Evolutionary conservation across 2,329 filamentous ascomycete species (phyloP).

Genomic region (Ophidiomyces ophidiicola): DNA sequence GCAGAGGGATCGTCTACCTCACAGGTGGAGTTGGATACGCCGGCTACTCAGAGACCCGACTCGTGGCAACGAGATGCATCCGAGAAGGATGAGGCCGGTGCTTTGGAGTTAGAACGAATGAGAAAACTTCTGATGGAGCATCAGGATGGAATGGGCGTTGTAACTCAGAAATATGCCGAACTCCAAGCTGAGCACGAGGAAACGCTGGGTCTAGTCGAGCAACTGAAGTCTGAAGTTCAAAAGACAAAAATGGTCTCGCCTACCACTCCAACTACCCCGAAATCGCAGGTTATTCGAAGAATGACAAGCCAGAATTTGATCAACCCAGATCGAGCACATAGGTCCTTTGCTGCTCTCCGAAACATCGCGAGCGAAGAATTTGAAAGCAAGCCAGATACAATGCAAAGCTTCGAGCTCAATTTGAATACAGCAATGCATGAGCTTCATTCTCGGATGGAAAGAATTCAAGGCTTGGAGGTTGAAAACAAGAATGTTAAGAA

Average conservation of each 20-base stretch:
- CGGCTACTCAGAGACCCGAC: constrained; percentile 24
- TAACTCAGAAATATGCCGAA: constrained; percentile 68
- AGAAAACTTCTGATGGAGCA: constrained; percentile 62
- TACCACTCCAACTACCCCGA: constrained; percentile 49
- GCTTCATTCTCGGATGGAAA: constrained; percentile 71
- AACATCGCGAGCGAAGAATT: constrained; percentile 83
- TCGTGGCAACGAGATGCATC: constrained; percentile 19
- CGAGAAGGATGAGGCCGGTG: constrained; percentile 36
- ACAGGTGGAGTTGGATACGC: constrained; percentile 50
- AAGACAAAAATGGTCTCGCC: constrained; percentile 51
- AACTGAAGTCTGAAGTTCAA: constrained; percentile 74
- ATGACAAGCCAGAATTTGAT: constrained; percentile 85
- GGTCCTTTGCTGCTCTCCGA: constrained; percentile 77
- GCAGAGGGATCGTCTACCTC: constrained; percentile 63
- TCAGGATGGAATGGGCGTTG: constrained; percentile 58
- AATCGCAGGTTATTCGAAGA: constrained; percentile 66
- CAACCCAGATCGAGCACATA: constrained; percentile 71
- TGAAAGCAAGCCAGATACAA: constrained; percentile 64
- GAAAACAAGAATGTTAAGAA: constrained; percentile 74
- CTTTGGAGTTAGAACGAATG: constrained; percentile 58
- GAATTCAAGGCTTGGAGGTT: constrained; percentile 77
- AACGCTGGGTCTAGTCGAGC: constrained; percentile 73
- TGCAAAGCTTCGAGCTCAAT: constrained; percentile 88
- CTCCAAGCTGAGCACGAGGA: constrained; percentile 72
- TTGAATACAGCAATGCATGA: constrained; percentile 88